Evolutionary conservation across 139 green algal genomes (phyloP), one percentile per base, ranked within the genome.

Genomic region (Astrephomene gubernaculifera): DNA sequence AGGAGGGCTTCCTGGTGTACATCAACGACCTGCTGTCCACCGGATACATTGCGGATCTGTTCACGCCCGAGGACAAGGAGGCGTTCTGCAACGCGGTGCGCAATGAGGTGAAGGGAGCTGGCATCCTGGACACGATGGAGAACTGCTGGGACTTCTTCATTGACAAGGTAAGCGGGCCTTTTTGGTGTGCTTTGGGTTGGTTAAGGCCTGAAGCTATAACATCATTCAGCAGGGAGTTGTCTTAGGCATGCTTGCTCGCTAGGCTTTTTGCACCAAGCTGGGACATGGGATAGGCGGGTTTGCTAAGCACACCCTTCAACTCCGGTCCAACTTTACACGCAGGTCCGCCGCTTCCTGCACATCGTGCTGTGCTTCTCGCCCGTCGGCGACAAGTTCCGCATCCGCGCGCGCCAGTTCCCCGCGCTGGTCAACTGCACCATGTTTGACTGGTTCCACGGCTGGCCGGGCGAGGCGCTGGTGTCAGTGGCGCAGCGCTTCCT

Each of bases 371-470:
- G 94, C 22, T 91, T 90, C 24, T 96, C 92, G 36, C 95, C 95
- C 22, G 95, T 98, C n/a, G 95, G 95, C 57, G 95, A 97, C 54
- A 94, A 95, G 86, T 97, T 98, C 93, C 90, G 95, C 44, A 86
- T 96, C 57, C 92, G 95, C 79, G 90, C 88, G 22, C 74, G 96
- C 90, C 93, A 95, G 79, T 98, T 98, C 95, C 89, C 96, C 80
- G 95, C 95, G 39, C 97, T 94, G 24, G 91, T 98, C 87, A 97
- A 94, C 83, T 95, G 86, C 61, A 97, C 95, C 14, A 94, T 97
- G 70, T 96, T 97, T 65, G 95, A 98, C 92, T 98, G 95, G 95
- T 95, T 94, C 91, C 93, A 96, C 89, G 93, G 93, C 36, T 96
- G 95, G 95, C 95, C 95, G 21, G 94, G 97, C 84, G 81, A 81